These are phyloP conservation scores for Fraxinus baroniana DNA, from an alignment of 305 asterid species.

Conservation along the genomic window DNA sequence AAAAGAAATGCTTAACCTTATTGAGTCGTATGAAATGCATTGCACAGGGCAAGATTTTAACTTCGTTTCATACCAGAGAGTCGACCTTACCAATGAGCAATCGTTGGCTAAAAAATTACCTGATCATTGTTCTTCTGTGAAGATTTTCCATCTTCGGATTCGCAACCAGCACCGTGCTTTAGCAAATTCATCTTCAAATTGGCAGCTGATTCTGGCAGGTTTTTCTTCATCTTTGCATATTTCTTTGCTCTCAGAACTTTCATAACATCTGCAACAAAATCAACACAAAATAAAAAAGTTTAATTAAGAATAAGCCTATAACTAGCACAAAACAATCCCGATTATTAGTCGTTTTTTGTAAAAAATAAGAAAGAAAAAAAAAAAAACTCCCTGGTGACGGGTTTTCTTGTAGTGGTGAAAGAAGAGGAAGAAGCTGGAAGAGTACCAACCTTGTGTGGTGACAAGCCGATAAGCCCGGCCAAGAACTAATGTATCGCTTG, in stretches of 20 bases:
- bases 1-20: background rate
- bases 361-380: no score
- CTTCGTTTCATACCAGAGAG: background rate
- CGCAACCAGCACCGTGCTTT: constrained; percentile 29
- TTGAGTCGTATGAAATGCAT: background rate
- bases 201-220: constrained; percentile 27
- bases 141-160: constrained; percentile 34
- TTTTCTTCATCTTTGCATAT: constrained; percentile 69
- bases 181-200: constrained; percentile 25
- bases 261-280: constrained; percentile 57
- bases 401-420: background rate
- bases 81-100: background rate
- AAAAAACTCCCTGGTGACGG: background rate
- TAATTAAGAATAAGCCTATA: background rate
- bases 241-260: constrained; percentile 82
- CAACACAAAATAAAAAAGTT: background rate
- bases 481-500: constrained; percentile 61
- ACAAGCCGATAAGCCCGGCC: constrained; percentile 91
- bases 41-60: background rate
- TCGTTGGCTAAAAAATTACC: constrained; percentile 30
- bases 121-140: constrained; percentile 34
- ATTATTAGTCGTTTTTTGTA: background rate
- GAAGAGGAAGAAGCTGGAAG: background rate
- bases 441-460: constrained; percentile 72
- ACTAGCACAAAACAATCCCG: background rate